These are phyloP conservation scores for Vigna unguiculata DNA, from an alignment of 306 rosid genomes.

Conservation along the genomic window DNA sequence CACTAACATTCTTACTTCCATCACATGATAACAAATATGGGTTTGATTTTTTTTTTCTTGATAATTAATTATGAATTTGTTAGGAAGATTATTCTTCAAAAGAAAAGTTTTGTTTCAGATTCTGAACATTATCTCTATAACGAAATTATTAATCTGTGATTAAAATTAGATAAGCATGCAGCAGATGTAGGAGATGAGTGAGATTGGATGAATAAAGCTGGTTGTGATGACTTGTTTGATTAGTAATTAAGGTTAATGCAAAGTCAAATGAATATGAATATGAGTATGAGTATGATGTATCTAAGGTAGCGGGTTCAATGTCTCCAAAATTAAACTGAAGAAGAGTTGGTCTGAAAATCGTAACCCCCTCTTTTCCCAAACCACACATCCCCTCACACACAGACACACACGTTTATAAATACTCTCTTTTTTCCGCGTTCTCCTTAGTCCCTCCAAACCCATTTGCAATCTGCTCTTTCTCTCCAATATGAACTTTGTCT, in stretches of 20 bases:
- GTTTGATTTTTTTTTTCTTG: too few species aligned
- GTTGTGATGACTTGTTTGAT: background rate
- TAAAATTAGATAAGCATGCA: background rate
- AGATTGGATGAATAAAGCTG: slow-evolving; percentile 4
- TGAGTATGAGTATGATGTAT: slow-evolving; percentile 44
- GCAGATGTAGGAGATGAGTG: background rate
- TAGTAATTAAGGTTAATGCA: slow-evolving; percentile 32
- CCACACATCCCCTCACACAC: slow-evolving; percentile 23
- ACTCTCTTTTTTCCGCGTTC: background rate
- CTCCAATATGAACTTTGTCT: slow-evolving; percentile 48
- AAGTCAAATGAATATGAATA: slow-evolving; percentile 36
- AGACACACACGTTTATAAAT: too few species aligned
- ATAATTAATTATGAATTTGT: too few species aligned
- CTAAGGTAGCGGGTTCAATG: slow-evolving; percentile 45
- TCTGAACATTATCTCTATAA: too few species aligned
- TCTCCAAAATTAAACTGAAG: slow-evolving; percentile 37
- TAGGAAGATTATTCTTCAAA: too few species aligned
- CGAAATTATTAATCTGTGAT: too few species aligned
- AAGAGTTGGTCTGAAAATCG: slow-evolving; percentile 40
- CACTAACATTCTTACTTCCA: too few species aligned
- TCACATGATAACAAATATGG: too few species aligned
- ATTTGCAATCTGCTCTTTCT: background rate
- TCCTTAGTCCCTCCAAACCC: background rate
- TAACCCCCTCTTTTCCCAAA: slow-evolving; percentile 52
- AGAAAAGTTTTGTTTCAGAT: too few species aligned